Percentiles rank a stretch among this genome's conserved stretches.
Evolutionary conservation across 495 filamentous ascomycete species (phyloP).

Genomic region (Friedmanniomyces simplex): DNA sequence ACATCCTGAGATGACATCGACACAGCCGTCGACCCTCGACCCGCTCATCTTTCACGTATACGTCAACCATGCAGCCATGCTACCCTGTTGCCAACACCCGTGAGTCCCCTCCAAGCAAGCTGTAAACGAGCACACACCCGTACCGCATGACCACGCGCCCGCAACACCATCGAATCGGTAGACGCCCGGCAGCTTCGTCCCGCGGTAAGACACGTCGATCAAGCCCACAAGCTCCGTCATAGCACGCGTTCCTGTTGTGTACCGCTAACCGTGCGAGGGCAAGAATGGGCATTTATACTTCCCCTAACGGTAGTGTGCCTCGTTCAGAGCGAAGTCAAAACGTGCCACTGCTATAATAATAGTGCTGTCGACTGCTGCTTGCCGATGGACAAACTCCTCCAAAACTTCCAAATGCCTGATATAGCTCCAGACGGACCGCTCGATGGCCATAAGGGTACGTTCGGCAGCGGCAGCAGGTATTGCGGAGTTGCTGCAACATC

Average conservation of each 20-base stretch:
- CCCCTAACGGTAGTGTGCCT: neutral
- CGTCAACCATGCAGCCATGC: too few relatives aligned
- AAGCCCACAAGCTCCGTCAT: neutral
- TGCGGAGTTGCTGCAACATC: neutral
- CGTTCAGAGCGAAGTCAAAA: too few relatives aligned
- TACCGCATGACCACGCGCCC: neutral
- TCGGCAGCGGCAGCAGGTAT: neutral
- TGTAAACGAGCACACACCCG: neutral
- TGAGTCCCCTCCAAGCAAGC: neutral
- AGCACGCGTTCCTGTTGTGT: neutral
- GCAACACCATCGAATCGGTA: neutral
- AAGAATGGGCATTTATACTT: neutral
- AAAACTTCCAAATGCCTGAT: neutral
- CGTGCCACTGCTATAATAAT: too few relatives aligned
- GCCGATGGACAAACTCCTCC: neutral
- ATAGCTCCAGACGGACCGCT: constrained; percentile 2
- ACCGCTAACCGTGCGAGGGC: neutral
- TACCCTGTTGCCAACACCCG: neutral
- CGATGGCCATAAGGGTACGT: neutral
- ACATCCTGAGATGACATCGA: too few relatives aligned
- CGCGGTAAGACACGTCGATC: neutral
- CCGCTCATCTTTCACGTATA: too few relatives aligned
- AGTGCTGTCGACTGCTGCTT: neutral
- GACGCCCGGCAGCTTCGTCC: neutral
- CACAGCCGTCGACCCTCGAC: too few relatives aligned